phyloP scores from a whole-genome alignment of 2,329 filamentous ascomycete species.

The Phialocephala subalpina region DNA sequence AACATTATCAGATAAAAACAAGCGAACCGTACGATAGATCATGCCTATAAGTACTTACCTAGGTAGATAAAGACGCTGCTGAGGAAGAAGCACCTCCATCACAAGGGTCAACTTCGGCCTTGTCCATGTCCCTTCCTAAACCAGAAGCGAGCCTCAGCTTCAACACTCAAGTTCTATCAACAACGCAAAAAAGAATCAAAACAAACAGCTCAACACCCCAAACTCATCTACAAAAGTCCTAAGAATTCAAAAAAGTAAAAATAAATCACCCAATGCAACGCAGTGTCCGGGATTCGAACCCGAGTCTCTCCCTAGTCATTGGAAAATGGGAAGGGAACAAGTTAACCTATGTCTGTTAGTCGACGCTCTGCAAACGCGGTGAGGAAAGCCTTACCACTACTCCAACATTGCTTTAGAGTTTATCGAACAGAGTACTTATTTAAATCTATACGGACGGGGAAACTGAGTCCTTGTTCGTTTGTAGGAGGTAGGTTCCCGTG shows the following conservation, averaged over 20 bases:
- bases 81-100: not conserved
- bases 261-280: conserved; percentile 21
- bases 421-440: not conserved
- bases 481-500: not conserved
- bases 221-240: not conserved
- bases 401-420: conserved; percentile 25
- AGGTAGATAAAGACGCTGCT: no score
- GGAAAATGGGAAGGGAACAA: conserved; percentile 36
- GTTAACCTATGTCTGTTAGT: conserved; percentile 23
- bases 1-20: not conserved
- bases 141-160: not conserved
- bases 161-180: not conserved
- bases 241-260: conserved; percentile 6
- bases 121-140: not conserved
- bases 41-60: no score
- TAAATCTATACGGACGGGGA: not conserved
- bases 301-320: conserved; percentile 32
- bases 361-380: no score
- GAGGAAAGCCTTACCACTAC: conserved; percentile 30
- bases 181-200: not conserved
- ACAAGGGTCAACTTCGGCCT: not conserved
- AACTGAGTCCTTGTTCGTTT: not conserved
- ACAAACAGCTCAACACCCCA: not conserved
- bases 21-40: not conserved
- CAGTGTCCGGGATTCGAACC: conserved; percentile 32